Evolutionary conservation across 805 yeast species (phyloP), one percentile per base, ranked within the genome.

Genomic region (Ogataea kodamae): DNA sequence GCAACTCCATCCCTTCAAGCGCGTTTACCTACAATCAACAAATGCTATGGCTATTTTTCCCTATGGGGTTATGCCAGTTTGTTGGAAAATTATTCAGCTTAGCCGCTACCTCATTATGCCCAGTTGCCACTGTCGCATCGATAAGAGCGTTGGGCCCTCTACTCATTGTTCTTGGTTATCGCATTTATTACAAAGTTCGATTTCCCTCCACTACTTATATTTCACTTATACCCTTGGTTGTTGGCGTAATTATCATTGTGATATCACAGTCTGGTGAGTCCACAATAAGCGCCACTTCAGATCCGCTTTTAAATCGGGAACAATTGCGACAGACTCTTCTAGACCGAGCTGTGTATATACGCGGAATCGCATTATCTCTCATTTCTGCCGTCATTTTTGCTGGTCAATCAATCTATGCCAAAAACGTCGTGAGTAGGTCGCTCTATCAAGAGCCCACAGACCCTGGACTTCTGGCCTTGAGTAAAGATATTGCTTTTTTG

Each of bases 321-420:
- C 33, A 37, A 11, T 16, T 35, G 19, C 27, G 35, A 8, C 23
- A 28, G 13, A 32, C 28, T 8, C 27, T 37, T 5, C 17, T 19
- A 6, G 37, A 42, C 15, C 41, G 35, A 12, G 34, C 49, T 7
- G 41, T 42, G 8, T 72, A 74, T 44, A 56, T 76, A 25, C 55
- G 66, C 40, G 96, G 96, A 5, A 59, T 85, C n/a, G 18, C 72
- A 2, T 81, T 72, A 50, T 90, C 95, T 9, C 60, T 80, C 7
- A 39, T 76, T 18, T 76, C 92, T 4, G 72, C 89, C 30, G 55
- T 82, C 6, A 75, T 86, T 12, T 87, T 88, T 64, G 95, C 90
- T 5, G 74, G 78, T 3, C 95, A 87, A 52, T 87, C 87, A 54
- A 83, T 88, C 27, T 87, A 85, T 58, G 88, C 92, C 22, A 88